phyloP scores from a whole-genome alignment of 495 filamentous ascomycete genomes.

The Xylaria flabelliformis region DNA sequence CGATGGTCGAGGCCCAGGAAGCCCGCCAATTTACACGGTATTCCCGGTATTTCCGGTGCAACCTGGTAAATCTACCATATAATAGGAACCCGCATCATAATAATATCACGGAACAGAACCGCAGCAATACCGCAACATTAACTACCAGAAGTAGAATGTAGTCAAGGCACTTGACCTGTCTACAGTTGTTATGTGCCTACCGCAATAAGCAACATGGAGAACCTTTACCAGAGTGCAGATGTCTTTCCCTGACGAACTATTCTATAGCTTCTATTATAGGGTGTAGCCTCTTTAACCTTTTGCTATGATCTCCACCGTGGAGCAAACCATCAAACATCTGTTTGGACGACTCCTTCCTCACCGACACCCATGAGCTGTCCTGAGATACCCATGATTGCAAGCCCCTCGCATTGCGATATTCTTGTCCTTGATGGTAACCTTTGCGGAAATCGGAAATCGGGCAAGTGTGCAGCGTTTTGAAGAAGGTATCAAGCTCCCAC shows the following conservation, averaged over 20 bases:
- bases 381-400: background rate
- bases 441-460: background rate
- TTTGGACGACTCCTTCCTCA: background rate
- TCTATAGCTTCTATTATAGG: background rate
- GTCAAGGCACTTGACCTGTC: too few species aligned
- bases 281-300: background rate
- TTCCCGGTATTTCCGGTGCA: background rate
- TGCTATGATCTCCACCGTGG: background rate
- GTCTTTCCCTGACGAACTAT: background rate
- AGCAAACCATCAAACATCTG: background rate
- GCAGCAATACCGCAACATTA: too few species aligned
- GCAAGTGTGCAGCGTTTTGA: background rate
- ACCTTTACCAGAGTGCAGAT: background rate
- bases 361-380: background rate
- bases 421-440: background rate
- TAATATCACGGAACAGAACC: too few species aligned
- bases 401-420: background rate
- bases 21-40: background rate
- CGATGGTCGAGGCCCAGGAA: background rate
- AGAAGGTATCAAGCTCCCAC: background rate
- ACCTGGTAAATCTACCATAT: background rate
- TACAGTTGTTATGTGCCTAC: too few species aligned
- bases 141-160: too few species aligned
- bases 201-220: background rate
- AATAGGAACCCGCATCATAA: background rate